Conservation (phyloP, 2,329 filamentous ascomycete genomes). For the Stagonosporopsis tanaceti region DNA sequence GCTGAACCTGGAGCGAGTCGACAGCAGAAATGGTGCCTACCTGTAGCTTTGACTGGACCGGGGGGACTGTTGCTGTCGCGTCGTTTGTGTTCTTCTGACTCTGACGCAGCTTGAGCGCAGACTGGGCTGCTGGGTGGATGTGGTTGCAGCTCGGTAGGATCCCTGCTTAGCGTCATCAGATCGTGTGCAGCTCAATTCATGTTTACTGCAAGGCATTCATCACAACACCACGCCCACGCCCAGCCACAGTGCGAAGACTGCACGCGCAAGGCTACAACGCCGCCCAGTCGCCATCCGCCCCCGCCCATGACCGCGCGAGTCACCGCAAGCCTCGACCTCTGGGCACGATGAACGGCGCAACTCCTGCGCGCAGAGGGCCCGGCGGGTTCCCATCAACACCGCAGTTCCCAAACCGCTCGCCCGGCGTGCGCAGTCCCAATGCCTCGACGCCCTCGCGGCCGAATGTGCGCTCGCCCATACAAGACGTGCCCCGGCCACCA, state of each 20-base stretch:
- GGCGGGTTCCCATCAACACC: constrained; percentile 80
- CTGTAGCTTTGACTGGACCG: background rate
- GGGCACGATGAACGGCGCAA: constrained; percentile 76
- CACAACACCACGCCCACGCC: constrained; percentile 15
- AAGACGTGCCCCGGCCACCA: constrained; percentile 41
- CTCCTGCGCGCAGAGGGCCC: constrained; percentile 77
- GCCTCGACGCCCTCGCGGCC: constrained; percentile 36
- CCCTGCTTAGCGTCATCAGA: constrained; percentile 15
- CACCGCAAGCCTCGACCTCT: constrained; percentile 3
- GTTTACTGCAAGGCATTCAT: constrained; percentile 14
- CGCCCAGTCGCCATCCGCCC: background rate
- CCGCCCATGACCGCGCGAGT: constrained; percentile 11
- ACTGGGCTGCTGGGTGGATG: background rate
- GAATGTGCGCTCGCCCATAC: constrained; percentile 46
- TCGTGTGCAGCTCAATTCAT: constrained; percentile 11
- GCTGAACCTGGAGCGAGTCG: background rate
- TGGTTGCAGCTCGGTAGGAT: background rate
- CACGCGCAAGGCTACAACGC: constrained; percentile 4
- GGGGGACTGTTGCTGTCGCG: background rate
- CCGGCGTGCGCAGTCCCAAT: constrained; percentile 36
- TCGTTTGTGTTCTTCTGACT: background rate
- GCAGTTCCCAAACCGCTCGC: constrained; percentile 55
- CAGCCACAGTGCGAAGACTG: background rate
- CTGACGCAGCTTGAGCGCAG: background rate
- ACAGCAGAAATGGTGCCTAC: background rate